phyloP scores from a whole-genome alignment of 495 filamentous ascomycete genomes.

The Xylaria cubensis region DNA sequence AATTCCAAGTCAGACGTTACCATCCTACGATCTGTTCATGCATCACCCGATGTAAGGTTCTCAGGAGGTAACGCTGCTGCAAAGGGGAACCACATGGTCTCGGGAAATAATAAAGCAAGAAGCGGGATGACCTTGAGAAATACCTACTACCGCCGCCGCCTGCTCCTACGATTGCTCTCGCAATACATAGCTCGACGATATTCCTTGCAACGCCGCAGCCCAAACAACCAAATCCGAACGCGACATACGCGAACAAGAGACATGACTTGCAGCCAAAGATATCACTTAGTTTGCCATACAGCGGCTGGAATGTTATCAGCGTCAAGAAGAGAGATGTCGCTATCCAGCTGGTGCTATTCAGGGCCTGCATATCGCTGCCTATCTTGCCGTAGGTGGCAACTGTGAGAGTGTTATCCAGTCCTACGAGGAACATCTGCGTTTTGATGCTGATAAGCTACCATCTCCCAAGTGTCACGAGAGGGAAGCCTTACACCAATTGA shows the following conservation, averaged over 20 bases:
- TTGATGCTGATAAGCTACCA: not conserved
- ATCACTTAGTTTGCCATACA: conserved; percentile 80
- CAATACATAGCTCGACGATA: conserved; percentile 74
- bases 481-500: conserved; percentile 58
- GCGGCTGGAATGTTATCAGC: conserved; percentile 76
- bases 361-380: conserved; percentile 77
- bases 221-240: conserved; percentile 78
- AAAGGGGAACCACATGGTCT: not conserved
- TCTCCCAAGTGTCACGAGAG: not conserved
- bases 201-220: conserved; percentile 74
- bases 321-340: conserved; percentile 84
- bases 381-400: conserved; percentile 81
- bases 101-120: not conserved
- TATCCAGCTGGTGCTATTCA: conserved; percentile 86
- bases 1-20: not conserved
- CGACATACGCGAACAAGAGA: conserved; percentile 72
- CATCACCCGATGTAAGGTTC: not conserved
- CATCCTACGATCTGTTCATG: not conserved
- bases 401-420: conserved; percentile 83
- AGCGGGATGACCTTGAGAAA: not conserved
- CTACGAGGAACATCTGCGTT: conserved; percentile 69
- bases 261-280: conserved; percentile 84
- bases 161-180: conserved; percentile 68
- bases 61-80: not conserved
- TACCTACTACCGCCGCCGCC: conserved; percentile 70